Evolutionary conservation across 2,329 filamentous ascomycete species (phyloP), one percentile per base, ranked within the genome.

Genomic region (Zymoseptoria passerinii): DNA sequence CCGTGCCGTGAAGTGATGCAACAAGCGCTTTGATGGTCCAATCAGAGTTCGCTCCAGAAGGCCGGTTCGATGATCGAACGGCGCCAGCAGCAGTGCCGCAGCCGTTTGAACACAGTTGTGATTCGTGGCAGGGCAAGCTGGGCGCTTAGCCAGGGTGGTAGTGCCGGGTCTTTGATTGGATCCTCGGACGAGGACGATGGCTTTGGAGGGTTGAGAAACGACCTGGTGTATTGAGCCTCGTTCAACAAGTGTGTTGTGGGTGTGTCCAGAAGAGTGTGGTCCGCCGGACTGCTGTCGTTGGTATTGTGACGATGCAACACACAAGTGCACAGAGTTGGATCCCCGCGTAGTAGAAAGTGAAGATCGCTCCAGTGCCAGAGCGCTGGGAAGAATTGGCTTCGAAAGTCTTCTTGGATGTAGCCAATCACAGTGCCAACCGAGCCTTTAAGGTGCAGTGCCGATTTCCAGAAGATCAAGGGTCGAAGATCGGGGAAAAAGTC

Each of bases 1-100:
- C 56, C 35, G 40, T 54, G 55, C 54, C 58, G 58, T 56, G 54
- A 54, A 53, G 59, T 58, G 61, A 59, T 52, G 54, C 53, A 60
- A 57, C 51, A 20, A 58, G 61, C 56, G 61, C 59, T 52, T 53
- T 52, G 53, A 40, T 29, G 28, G n/a, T 48, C 61, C 61, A 65
- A 63, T 61, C 40, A 52, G 52, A 58, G 54, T 16, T n/a, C 50
- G 56, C 54, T 57, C 61, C 61, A 60, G 20, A 29, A 27, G 29
- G 50, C 35, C 53, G 58, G 58, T 50, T 60, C 58, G 57, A 44
- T 54, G 58, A 60, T 60, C 58, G 57, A 57, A 60, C 58, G 50
- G 23, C 50, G 50, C 28, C 28, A 52, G 23, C 23, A 52, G 50
- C 50, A 52, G 58, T 57, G 58, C 54, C 58, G 58, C 54, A 35